Percentiles rank a stretch among this genome's conserved stretches.
Evolutionary conservation across 441 rosid species (phyloP).

Genomic region (Euphorbia schlechtendalii): DNA sequence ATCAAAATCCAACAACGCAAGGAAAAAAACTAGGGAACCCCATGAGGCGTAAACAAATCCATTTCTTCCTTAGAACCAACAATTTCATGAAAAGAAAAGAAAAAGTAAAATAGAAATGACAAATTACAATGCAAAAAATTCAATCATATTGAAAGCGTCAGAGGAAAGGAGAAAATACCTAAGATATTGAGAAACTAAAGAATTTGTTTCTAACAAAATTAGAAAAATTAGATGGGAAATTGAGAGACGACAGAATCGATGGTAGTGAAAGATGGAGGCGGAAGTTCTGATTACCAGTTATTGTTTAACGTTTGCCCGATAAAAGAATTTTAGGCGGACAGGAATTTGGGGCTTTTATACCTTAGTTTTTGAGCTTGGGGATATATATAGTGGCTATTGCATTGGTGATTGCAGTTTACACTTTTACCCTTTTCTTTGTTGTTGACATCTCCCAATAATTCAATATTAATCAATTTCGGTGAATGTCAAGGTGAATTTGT

Average conservation of each 20-base stretch:
- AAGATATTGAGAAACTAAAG: not conserved
- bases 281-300: slow-evolving; percentile 3
- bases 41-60: not conserved
- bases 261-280: slow-evolving; percentile 32
- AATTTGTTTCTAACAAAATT: not conserved
- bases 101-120: not conserved
- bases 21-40: not conserved
- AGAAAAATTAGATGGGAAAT: not conserved
- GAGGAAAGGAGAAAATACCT: not conserved
- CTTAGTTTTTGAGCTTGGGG: slow-evolving; percentile 68
- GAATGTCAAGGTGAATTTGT: too few species aligned
- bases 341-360: slow-evolving; percentile 64
- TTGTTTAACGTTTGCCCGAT: slow-evolving; percentile 27
- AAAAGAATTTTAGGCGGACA: slow-evolving; percentile 46
- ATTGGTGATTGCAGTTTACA: slow-evolving; percentile 20
- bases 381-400: slow-evolving; percentile 54
- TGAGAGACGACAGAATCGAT: not conserved
- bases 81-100: not conserved
- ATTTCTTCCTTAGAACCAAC: not conserved
- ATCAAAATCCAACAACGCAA: too few species aligned
- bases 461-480: too few species aligned
- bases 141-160: not conserved
- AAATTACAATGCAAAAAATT: not conserved
- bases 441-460: too few species aligned
- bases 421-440: slow-evolving; percentile 19